phyloP scores from a whole-genome alignment of 1,284 basidiomycete genomes.

The Ganoderma multipileum region DNA sequence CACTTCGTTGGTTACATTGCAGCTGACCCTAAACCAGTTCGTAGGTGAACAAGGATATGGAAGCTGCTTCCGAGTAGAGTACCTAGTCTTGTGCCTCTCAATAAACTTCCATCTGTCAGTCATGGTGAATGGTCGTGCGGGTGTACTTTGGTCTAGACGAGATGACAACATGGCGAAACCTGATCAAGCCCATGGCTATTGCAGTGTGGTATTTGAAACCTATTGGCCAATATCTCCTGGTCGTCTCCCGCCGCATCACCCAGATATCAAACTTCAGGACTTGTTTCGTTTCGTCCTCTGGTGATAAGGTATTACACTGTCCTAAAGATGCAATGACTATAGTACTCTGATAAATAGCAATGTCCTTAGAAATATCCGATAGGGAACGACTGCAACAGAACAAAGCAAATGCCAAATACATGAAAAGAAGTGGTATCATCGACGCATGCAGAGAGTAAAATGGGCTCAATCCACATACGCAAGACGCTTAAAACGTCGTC shows the following conservation, averaged over 20 bases:
- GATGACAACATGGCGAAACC: too few species aligned
- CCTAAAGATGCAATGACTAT: background rate
- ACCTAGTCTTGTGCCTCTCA: slow-evolving; percentile 3
- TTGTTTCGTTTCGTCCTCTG: background rate
- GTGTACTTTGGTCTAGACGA: background rate
- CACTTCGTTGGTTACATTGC: background rate
- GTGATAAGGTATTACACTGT: background rate
- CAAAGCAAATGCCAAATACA: background rate
- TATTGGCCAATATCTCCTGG: too few species aligned
- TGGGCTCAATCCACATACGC: background rate
- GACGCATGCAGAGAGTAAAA: background rate
- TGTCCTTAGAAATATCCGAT: background rate
- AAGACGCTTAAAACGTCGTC: too few species aligned
- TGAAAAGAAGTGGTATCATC: background rate
- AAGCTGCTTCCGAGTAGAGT: slow-evolving; percentile 40
- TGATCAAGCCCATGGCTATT: too few species aligned
- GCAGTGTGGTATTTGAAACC: too few species aligned
- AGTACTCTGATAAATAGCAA: background rate
- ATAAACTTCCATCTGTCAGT: background rate
- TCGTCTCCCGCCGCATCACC: background rate
- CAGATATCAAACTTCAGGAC: background rate
- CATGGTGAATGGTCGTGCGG: background rate
- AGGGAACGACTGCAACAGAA: slow-evolving; percentile 3
- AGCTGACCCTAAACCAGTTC: background rate
- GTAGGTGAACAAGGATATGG: slow-evolving; percentile 71